Evolutionary conservation across 306 rosid species (phyloP), one percentile per base, ranked within the genome.

Genomic region (Begonia fuchsioides): DNA sequence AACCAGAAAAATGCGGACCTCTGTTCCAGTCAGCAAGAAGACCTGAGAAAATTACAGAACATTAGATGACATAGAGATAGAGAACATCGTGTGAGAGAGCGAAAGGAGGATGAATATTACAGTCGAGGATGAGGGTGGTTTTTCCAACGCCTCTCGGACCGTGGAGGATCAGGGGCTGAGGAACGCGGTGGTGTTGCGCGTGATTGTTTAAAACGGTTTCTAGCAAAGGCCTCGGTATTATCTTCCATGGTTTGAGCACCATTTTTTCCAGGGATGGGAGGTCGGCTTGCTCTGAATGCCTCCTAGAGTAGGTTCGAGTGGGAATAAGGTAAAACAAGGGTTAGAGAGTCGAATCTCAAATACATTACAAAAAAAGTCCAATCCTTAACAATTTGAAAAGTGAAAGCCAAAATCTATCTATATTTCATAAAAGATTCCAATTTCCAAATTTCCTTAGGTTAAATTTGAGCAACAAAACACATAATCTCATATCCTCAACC

Each of bases 71-170:
- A 13, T 13, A n/a, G 6, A 44, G 35, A 32, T 12, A 39, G 5
- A 17, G 17, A 5, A 15, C 15, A 8, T 2, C 8, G 10, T 4
- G 49, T n/a, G 3, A 6, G 4, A 26, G 38, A 43, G 52, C 12
- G 2, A 43, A 38, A 9, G 12, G 35, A 3, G 41, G 35, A 3
- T 38, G 40, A 19, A 17, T 6, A 14, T 48, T 70, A 87, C 98
- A 94, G 53, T 85, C 73, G 56, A 77, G 85, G 15, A 90, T 69
- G 77, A 90, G 85, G 18, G 98, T 74, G 56, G 95, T 90, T 74
- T 90, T 85, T 6, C 98, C 98, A 39, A 68, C 87, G 71, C 96
- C 96, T 59, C 94, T 60, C 50, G 95, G 98, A 15, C 98, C 98
- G 59, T 90, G 97, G 20, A 90, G 88, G 61, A 90, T 43, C 50